These are phyloP conservation scores for Aspergillus bertholletiae DNA, from an alignment of 495 filamentous ascomycete genomes.

Conservation along the genomic window DNA sequence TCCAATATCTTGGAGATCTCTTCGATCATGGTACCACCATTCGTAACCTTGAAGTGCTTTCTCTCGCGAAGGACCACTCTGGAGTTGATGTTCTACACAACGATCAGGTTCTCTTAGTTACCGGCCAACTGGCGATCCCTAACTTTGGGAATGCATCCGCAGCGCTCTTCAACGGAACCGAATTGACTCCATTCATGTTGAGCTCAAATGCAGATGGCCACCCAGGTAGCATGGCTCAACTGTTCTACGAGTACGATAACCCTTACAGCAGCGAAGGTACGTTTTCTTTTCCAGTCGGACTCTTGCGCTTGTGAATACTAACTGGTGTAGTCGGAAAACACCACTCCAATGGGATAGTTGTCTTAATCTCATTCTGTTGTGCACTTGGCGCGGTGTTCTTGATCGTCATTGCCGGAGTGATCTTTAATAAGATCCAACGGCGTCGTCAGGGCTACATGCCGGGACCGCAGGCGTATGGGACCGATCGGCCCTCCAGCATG, in stretches of 20 bases:
- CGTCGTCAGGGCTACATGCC: constrained; percentile 83
- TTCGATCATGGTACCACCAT: constrained; percentile 65
- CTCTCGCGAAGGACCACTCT: constrained; percentile 62
- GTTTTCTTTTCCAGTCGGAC: constrained; percentile 17
- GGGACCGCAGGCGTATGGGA: constrained; percentile 67
- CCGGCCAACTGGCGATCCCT: constrained; percentile 72
- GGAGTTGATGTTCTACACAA: constrained; percentile 57
- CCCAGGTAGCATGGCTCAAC: constrained; percentile 67
- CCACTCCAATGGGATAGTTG: constrained; percentile 80
- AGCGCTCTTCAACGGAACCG: constrained; percentile 78
- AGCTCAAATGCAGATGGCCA: constrained; percentile 58
- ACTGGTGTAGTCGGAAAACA: constrained; percentile 41
- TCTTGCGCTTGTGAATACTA: constrained; percentile 22
- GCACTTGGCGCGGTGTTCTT: constrained; percentile 83
- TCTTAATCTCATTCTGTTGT: constrained; percentile 89
- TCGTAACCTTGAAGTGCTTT: constrained; percentile 75
- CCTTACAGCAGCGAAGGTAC: constrained; percentile 56
- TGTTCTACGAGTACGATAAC: constrained; percentile 74
- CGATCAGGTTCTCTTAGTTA: constrained; percentile 71
- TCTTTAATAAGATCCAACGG: constrained; percentile 79
- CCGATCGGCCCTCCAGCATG: constrained; percentile 71
- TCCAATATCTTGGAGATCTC: constrained; percentile 51
- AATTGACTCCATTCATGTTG: constrained; percentile 74
- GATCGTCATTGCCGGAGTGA: constrained; percentile 78
- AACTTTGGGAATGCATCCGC: constrained; percentile 82